Evolutionary conservation across 495 filamentous ascomycete genomes (phyloP), one percentile per base, ranked within the genome.

Genomic region (Choiromyces venosus): DNA sequence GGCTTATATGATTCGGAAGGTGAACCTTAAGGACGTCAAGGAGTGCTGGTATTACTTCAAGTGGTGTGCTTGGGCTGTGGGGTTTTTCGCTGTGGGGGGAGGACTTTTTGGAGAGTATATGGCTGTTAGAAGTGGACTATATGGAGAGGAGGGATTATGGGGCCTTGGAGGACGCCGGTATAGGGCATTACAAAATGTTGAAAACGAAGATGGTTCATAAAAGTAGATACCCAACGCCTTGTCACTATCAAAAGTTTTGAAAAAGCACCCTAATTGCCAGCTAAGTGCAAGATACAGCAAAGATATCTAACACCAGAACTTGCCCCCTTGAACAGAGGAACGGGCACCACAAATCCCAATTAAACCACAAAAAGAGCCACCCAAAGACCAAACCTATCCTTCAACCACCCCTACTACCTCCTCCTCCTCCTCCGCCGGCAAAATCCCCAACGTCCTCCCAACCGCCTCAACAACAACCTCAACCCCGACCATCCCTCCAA

Each of bases 11-110:
- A 97, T 98, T 40, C 91, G 88, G 85, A 91, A 85, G 79, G 96
- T 96, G 25, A 91, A 91, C 70, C 81, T 99, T 75, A 92, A 95
- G 82, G 90, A 87, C 76, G 92, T 93, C 40, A 86, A 87, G 78
- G 90, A 93, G 79, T 99, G 95, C 79, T 97, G 94, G 93, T 94
- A 92, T 91, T 99, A 96, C 96, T 99, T 99, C 78, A 89, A 86
- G 77, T 89, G 90, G 77, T 91, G 91, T 35, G 89, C 87, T 69
- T 87, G 88, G 82, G 91, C 89, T 35, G 91, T 91, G 21, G 91
- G 91, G 39, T 88, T 85, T 1, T 88, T 93, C 74, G 83, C 87
- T 9, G 69, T 87, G 67, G 90, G 91, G 9, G 80, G 80, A 35
- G 80, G 80, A 42, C 78, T 92, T 73, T 69, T 87, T n/a, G 85